phyloP scores from a whole-genome alignment of 2,329 filamentous ascomycete genomes.

The Phyllosticta citribraziliensis region DNA sequence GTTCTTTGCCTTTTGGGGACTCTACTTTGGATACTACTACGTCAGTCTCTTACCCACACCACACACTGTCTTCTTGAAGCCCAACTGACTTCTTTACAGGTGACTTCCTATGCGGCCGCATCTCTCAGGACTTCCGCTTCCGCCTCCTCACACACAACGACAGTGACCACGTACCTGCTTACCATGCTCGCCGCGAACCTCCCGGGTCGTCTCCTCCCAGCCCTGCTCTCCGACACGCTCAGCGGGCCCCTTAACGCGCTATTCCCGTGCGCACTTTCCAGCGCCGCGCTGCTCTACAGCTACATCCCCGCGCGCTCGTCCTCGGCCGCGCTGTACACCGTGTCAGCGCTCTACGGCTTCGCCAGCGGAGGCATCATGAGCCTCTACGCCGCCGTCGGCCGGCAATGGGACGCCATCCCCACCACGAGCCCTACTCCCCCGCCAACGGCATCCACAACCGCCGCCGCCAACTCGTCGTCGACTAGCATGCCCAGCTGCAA shows the following conservation, averaged over 20 bases:
- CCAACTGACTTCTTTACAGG: not conserved
- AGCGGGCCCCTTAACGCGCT: not conserved
- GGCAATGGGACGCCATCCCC: not conserved
- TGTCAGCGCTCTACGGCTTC: slow-evolving; percentile 9
- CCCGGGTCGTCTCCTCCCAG: not conserved
- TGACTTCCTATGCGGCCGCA: not conserved
- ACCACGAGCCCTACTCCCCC: no score
- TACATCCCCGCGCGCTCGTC: not conserved
- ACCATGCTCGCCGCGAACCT: not conserved
- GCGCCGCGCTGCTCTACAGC: not conserved
- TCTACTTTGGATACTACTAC: slow-evolving; percentile 17
- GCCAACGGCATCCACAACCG: not conserved
- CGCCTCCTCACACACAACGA: not conserved
- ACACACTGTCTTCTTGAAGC: not conserved
- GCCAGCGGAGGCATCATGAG: slow-evolving; percentile 2
- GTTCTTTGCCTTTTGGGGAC: slow-evolving; percentile 1
- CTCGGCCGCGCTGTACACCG: not conserved
- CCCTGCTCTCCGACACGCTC: not conserved
- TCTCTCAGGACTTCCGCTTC: not conserved
- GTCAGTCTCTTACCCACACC: slow-evolving; percentile 3
- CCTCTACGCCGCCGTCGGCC: not conserved
- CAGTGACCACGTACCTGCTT: not conserved
- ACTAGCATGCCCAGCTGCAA: not conserved
- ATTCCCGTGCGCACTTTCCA: not conserved
- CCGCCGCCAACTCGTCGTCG: not conserved